These are phyloP conservation scores for Hericium alpestre DNA, from an alignment of 768 basidiomycete genomes.

Conservation along the genomic window DNA sequence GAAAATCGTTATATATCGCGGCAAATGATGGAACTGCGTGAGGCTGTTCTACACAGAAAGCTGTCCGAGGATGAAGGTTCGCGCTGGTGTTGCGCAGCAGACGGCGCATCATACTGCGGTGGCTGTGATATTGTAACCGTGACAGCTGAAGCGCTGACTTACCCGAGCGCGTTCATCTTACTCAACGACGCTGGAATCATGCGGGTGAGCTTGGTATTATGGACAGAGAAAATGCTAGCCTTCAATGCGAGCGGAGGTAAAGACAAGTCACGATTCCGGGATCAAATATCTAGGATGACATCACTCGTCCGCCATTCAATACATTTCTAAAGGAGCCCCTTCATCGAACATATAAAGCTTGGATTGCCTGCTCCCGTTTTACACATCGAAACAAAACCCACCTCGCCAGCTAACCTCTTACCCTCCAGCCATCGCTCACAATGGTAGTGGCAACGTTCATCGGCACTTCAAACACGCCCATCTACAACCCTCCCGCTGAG, in stretches of 20 bases:
- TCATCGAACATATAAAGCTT: background rate
- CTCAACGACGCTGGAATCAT: no score
- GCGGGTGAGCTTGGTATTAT: no score
- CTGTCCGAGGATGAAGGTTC: background rate
- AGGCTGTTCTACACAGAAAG: background rate
- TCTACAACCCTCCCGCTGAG: background rate
- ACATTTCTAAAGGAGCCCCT: background rate
- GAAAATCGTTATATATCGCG: background rate
- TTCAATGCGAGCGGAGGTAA: no score
- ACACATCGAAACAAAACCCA: background rate
- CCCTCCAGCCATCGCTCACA: background rate
- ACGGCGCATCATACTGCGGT: background rate
- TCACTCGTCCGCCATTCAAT: background rate
- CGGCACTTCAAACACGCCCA: background rate
- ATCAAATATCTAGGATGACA: no score
- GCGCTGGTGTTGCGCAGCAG: background rate
- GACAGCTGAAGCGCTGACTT: no score
- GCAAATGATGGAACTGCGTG: background rate
- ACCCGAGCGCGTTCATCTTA: no score
- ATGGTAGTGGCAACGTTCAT: background rate
- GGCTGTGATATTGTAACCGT: no score
- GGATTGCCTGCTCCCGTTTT: background rate
- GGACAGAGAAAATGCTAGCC: no score
- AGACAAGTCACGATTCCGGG: no score
- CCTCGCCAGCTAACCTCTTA: background rate